These are phyloP conservation scores for Tetrahymena borealis DNA, from an alignment of 73 alveolate species.

Conservation along the genomic window DNA sequence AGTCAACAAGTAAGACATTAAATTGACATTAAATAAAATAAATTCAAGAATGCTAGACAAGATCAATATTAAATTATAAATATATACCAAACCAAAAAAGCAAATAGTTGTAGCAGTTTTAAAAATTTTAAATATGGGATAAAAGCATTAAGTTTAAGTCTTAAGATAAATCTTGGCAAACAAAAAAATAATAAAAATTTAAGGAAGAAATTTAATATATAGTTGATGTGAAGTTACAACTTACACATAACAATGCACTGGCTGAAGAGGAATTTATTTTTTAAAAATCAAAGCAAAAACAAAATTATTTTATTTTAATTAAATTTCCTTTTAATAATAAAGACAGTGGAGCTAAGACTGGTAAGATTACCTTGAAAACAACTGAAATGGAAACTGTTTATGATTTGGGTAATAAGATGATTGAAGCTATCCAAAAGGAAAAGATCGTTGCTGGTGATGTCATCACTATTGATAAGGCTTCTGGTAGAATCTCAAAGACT, in stretches of 20 bases:
- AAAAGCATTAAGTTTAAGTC: too few species aligned
- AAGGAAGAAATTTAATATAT: too few species aligned
- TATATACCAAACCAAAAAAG: too few species aligned
- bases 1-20: slow-evolving; percentile 65
- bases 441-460: slow-evolving; percentile 97
- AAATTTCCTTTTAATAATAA: background rate
- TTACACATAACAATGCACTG: background rate
- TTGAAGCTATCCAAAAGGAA: slow-evolving; percentile 80
- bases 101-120: too few species aligned
- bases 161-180: too few species aligned
- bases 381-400: slow-evolving; percentile 97
- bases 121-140: too few species aligned
- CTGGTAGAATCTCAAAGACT: slow-evolving; percentile 89
- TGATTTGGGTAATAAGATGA: slow-evolving; percentile 91
- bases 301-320: too few species aligned
- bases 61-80: too few species aligned
- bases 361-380: slow-evolving; percentile 93
- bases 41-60: slow-evolving; percentile 16
- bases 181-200: background rate
- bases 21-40: background rate
- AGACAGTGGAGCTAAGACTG: slow-evolving; percentile 70
- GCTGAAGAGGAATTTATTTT: too few species aligned
- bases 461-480: slow-evolving; percentile 94
- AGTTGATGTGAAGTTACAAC: too few species aligned
- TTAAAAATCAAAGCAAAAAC: background rate